Evolutionary conservation across 495 filamentous ascomycete species (phyloP).

Genomic region (Chaetomium tenue): DNA sequence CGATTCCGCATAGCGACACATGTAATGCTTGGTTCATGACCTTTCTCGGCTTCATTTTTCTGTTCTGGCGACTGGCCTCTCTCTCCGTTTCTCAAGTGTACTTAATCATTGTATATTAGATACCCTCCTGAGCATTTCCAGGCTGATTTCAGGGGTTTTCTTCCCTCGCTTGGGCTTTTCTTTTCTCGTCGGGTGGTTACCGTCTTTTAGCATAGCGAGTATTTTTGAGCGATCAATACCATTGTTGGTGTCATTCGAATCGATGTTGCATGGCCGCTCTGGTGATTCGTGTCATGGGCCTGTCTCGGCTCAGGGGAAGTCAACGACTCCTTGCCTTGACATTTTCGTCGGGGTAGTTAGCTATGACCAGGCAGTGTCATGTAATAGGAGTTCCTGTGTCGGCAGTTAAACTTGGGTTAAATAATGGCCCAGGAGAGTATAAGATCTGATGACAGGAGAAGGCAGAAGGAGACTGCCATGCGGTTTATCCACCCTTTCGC

Average conservation of each 20-base stretch:
- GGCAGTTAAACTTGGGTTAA: too few species aligned
- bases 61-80: neutral
- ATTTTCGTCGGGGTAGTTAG: too few species aligned
- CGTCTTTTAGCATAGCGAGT: conserved; percentile 7
- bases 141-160: conserved; percentile 42
- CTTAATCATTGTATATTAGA: conserved; percentile 25
- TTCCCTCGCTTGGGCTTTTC: neutral
- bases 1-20: conserved; percentile 5
- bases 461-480: too few species aligned
- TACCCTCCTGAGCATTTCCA: conserved; percentile 22
- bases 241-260: neutral
- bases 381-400: too few species aligned
- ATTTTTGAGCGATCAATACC: neutral
- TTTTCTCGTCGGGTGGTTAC: neutral
- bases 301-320: too few species aligned
- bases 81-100: neutral
- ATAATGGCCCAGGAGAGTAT: too few species aligned
- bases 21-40: neutral
- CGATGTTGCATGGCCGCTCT: too few species aligned
- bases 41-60: neutral
- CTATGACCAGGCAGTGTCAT: too few species aligned
- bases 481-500: too few species aligned
- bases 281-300: too few species aligned
- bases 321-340: too few species aligned
- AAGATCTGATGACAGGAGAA: too few species aligned